Conservation (phyloP, 1,139 yeast species). For the Taphrina populina region DNA sequence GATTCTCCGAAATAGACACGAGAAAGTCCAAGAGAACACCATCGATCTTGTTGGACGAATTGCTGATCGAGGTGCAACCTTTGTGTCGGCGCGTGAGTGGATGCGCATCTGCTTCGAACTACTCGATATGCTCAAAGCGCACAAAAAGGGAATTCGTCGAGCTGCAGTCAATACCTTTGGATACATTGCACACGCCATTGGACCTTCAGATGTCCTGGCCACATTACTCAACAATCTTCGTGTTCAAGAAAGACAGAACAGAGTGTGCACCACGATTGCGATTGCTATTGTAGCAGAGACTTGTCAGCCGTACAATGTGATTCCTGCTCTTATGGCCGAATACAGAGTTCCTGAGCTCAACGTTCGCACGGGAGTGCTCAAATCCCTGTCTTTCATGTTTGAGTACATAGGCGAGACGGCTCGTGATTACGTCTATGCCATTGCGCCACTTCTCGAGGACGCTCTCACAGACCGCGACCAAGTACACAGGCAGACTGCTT, state of each 20-base stretch:
- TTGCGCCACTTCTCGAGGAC: slow-evolving; percentile 79
- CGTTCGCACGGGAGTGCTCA: slow-evolving; percentile 92
- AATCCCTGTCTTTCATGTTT: slow-evolving; percentile 87
- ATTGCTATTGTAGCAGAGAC: slow-evolving; percentile 95
- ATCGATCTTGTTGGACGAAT: slow-evolving; percentile 78
- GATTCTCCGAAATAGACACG: slow-evolving; percentile 83
- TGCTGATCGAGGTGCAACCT: slow-evolving; percentile 80
- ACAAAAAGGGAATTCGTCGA: slow-evolving; percentile 72
- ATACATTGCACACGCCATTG: slow-evolving; percentile 83
- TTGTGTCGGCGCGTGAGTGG: slow-evolving; percentile 93
- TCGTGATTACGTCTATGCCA: slow-evolving; percentile 76
- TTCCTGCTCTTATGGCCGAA: slow-evolving; percentile 97
- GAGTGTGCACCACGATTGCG: slow-evolving; percentile 98
- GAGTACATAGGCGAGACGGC: slow-evolving; percentile 87
- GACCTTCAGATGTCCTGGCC: slow-evolving; percentile 91
- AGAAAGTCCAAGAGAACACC: slow-evolving; percentile 84
- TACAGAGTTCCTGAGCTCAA: slow-evolving; percentile 88
- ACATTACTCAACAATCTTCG: slow-evolving; percentile 78
- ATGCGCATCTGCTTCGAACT: slow-evolving; percentile 93
- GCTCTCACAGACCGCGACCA: slow-evolving; percentile 88
- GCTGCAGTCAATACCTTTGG: slow-evolving; percentile 94
- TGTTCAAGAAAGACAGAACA: slow-evolving; percentile 91
- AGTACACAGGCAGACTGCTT: slow-evolving; percentile 94
- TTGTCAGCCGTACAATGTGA: slow-evolving; percentile 87
- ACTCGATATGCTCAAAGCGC: slow-evolving; percentile 82